Conservation (phyloP, 768 basidiomycete genomes). For the Lactarius akahatsu region DNA sequence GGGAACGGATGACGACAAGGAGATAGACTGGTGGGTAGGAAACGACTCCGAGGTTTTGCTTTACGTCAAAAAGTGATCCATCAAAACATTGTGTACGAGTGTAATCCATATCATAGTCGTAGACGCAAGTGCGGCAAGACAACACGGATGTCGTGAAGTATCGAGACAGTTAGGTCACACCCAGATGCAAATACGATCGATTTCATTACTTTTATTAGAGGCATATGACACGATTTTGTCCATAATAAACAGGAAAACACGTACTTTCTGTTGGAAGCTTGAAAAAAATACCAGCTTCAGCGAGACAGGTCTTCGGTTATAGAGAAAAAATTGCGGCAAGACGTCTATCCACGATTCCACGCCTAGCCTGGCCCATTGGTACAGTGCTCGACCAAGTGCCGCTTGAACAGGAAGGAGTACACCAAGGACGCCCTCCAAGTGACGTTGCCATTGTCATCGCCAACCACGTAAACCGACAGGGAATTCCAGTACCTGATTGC, state of each 20-base stretch:
- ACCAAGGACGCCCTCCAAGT: background rate
- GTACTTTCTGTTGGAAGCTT: background rate
- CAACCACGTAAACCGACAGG: conserved; percentile 13
- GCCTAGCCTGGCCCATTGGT: background rate
- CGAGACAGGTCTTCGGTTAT: background rate
- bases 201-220: background rate
- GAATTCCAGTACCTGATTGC: conserved; percentile 5
- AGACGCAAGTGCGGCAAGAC: background rate
- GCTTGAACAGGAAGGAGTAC: background rate
- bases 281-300: background rate
- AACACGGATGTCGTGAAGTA: background rate
- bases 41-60: conserved; percentile 42
- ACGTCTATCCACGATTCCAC: background rate
- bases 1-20: conserved; percentile 44
- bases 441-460: conserved; percentile 15
- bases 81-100: too few relatives aligned
- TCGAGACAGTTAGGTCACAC: background rate
- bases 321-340: background rate
- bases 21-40: conserved; percentile 71
- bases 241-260: background rate
- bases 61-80: conserved; percentile 13
- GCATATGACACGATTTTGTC: background rate
- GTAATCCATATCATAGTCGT: background rate
- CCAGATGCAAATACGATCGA: background rate
- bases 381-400: background rate